Evolutionary conservation across 129 eudicot genomes (phyloP), one percentile per base, ranked within the genome.

Genomic region (Glebionis coronaria): DNA sequence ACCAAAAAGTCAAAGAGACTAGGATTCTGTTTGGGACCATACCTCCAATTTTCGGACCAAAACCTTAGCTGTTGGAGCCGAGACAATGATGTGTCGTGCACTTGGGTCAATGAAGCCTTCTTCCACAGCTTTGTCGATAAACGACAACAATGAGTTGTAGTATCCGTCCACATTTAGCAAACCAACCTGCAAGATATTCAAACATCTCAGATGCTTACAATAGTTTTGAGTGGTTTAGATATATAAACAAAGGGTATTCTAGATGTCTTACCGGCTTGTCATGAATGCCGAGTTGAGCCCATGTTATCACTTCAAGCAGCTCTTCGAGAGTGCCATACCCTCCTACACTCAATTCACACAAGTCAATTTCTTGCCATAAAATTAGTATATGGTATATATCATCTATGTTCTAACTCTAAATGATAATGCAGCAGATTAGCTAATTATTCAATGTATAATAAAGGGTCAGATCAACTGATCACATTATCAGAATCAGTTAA

Each of bases 261-360:
- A 31, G 61, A 14, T 61, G 53, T 47, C 45, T 71, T 87, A 90
- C 97, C 74, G 98, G 98, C 82, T 91, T 91, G 51, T 88, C 95
- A 69, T 91, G 98, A 72, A 91, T 91, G 54, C 98, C 96, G 19
- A 91, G 95, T 74, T 91, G 98, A 70, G 98, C 98, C 98, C 98
- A 91, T 9, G 97, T 88, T 65, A 91, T 91, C 45, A 91, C 96
- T 82, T 91, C 97, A 66, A 91, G 94, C 42, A 91, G 83, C 75
- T 91, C 98, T 73, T 91, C 98, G 60, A 91, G 87, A 45, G 98
- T 91, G 54, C 98, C 98, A 85, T 91, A 91, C 58, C 98, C 98
- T 75, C 98, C 98, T 88, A 85, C 76, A 91, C 53, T 14, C 23
- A 76, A 8, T 19, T 44, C 1, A 9, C 46, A 29, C 21, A 60